phyloP scores from a whole-genome alignment of 371 early-diverging fungal species.

The Syncephalastrum racemosum region DNA sequence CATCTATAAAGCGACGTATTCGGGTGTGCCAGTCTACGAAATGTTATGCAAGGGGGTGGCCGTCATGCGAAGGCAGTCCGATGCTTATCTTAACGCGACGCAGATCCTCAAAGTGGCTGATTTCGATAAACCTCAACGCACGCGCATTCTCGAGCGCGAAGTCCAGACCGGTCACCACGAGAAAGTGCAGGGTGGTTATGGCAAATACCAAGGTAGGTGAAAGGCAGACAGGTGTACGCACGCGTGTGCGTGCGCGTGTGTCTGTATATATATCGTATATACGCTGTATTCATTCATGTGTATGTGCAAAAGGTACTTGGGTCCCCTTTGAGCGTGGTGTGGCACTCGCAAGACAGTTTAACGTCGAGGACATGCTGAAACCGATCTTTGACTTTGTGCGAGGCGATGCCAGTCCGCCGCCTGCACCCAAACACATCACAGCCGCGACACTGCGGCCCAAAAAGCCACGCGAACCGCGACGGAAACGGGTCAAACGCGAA shows the following conservation, averaged over 20 bases:
- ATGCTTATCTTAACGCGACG: constrained; percentile 91
- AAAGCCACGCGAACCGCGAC: constrained; percentile 34
- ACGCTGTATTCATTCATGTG: not conserved
- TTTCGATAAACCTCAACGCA: constrained; percentile 86
- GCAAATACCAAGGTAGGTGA: constrained; percentile 91
- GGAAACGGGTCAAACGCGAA: constrained; percentile 24
- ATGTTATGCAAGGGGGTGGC: constrained; percentile 80
- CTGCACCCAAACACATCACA: constrained; percentile 55
- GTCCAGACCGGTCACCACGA: constrained; percentile 81
- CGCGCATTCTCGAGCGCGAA: constrained; percentile 87
- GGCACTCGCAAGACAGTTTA: constrained; percentile 57
- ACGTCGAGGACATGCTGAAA: constrained; percentile 39
- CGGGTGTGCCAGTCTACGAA: constrained; percentile 91
- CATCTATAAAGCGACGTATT: constrained; percentile 77
- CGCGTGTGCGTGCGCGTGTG: constrained; percentile 12
- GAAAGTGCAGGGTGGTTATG: constrained; percentile 95
- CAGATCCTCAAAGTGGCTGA: constrained; percentile 94
- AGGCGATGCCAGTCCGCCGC: constrained; percentile 40
- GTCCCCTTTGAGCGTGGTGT: constrained; percentile 84
- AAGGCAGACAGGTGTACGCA: not conserved
- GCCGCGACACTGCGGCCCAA: constrained; percentile 33
- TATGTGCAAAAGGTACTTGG: constrained; percentile 74
- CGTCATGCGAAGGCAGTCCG: constrained; percentile 84
- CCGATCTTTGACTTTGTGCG: constrained; percentile 41
- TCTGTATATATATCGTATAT: not conserved